Evolutionary conservation across 202 grass and related monocot species (phyloP).

Genomic region (Panicum hallii): DNA sequence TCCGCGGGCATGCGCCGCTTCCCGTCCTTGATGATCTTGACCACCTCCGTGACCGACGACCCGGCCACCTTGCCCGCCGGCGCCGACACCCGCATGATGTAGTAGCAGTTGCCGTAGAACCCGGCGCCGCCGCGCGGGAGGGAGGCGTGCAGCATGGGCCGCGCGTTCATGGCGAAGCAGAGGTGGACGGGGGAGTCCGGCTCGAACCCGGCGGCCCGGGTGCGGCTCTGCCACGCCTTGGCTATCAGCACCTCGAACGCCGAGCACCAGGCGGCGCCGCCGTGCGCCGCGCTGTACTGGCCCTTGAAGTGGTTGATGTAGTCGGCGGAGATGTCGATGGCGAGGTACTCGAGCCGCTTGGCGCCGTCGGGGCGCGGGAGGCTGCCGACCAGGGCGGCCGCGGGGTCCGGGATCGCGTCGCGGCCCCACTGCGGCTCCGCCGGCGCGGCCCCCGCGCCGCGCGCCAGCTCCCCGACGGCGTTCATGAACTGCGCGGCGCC

Average conservation of each 20-base stretch:
- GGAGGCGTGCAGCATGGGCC: constrained; percentile 58
- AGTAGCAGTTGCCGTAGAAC: constrained; percentile 97
- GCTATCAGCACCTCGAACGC: constrained; percentile 91
- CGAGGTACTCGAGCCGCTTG: constrained; percentile 67
- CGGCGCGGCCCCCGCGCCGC: constrained; percentile 7
- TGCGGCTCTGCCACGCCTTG: constrained; percentile 85
- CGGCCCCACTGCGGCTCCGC: constrained; percentile 62
- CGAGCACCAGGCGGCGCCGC: constrained; percentile 59
- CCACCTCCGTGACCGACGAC: constrained; percentile 60
- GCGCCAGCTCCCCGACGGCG: constrained; percentile 61
- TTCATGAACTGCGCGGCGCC: constrained; percentile 77
- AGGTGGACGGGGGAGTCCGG: constrained; percentile 58
- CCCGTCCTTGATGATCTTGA: constrained; percentile 79
- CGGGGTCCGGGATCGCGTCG: constrained; percentile 64
- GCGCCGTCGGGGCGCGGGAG: constrained; percentile 52
- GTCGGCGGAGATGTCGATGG: constrained; percentile 77
- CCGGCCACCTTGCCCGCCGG: constrained; percentile 52
- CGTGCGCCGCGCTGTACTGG: constrained; percentile 50
- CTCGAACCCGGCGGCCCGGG: constrained; percentile 57
- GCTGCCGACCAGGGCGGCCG: constrained; percentile 23
- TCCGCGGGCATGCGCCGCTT: constrained; percentile 74
- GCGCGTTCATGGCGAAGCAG: constrained; percentile 86
- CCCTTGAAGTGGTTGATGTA: constrained; percentile 73
- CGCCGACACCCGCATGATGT: constrained; percentile 83
- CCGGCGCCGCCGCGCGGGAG: constrained; percentile 61